These are phyloP conservation scores for Candida dubliniensis DNA, from an alignment of 1,139 yeast species.

Conservation along the genomic window DNA sequence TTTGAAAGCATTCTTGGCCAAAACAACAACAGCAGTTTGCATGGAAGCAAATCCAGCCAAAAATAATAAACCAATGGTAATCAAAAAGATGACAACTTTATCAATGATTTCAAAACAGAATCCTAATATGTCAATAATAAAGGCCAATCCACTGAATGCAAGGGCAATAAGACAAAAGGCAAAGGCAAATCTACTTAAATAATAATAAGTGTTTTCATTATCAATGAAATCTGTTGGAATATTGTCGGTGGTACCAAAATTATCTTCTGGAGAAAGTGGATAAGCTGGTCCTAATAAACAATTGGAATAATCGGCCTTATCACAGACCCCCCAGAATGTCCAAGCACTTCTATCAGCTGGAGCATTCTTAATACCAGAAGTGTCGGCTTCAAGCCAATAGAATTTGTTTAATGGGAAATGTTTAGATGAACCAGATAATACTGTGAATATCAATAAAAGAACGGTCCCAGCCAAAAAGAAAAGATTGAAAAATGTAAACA, in stretches of 20 bases:
- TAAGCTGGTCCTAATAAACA: slow-evolving; percentile 53
- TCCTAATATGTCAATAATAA: slow-evolving; percentile 42
- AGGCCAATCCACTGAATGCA: slow-evolving; percentile 49
- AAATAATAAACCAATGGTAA: slow-evolving; percentile 53
- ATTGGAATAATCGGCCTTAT: slow-evolving; percentile 42
- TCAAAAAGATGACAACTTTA: slow-evolving; percentile 54
- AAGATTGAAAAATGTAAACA: slow-evolving; percentile 37
- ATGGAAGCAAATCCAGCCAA: slow-evolving; percentile 60
- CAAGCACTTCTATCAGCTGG: slow-evolving; percentile 54
- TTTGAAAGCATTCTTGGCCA: slow-evolving; percentile 66
- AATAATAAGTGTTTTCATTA: slow-evolving; percentile 61
- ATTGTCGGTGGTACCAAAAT: slow-evolving; percentile 51
- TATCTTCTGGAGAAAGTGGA: slow-evolving; percentile 72
- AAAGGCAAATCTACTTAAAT: slow-evolving; percentile 69
- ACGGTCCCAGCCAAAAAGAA: slow-evolving; percentile 52
- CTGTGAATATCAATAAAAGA: slow-evolving; percentile 57
- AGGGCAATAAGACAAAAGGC: slow-evolving; percentile 63
- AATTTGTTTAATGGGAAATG: slow-evolving; percentile 62
- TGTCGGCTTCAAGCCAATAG: slow-evolving; percentile 73
- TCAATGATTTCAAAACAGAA: slow-evolving; percentile 49
- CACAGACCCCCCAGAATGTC: slow-evolving; percentile 85
- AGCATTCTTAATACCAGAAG: slow-evolving; percentile 57
- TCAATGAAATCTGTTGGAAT: slow-evolving; percentile 57
- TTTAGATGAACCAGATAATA: slow-evolving; percentile 65
- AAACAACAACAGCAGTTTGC: slow-evolving; percentile 65